These are phyloP conservation scores for Candida ipomoeae DNA, from an alignment of 805 yeast species.

Conservation along the genomic window DNA sequence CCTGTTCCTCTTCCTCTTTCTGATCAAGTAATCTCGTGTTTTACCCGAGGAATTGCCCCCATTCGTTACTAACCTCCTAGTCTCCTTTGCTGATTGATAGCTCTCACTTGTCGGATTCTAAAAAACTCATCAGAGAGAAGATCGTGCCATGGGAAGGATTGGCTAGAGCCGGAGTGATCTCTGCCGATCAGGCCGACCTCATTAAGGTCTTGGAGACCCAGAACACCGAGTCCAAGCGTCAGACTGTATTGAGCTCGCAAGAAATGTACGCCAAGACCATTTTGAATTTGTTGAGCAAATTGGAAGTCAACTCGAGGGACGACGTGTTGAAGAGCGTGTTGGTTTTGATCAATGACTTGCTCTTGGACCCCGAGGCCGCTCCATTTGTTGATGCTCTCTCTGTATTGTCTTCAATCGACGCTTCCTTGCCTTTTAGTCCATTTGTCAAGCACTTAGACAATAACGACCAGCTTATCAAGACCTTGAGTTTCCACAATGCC, in stretches of 20 bases:
- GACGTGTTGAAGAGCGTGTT: slow-evolving; percentile 65
- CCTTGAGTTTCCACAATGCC: slow-evolving; percentile 53
- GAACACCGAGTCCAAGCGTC: slow-evolving; percentile 38
- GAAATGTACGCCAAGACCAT: slow-evolving; percentile 53
- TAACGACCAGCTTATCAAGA: slow-evolving; percentile 53
- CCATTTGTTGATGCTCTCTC: slow-evolving; percentile 39
- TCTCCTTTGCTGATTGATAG: slow-evolving; percentile 53
- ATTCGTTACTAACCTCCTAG: slow-evolving; percentile 15
- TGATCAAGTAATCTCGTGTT: too few species aligned
- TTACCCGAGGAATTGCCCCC: neutral
- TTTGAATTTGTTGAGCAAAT: slow-evolving; percentile 49
- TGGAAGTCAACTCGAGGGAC: slow-evolving; percentile 43
- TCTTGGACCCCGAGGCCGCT: slow-evolving; percentile 33
- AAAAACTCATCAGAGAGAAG: slow-evolving; percentile 67
- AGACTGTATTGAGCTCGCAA: slow-evolving; percentile 40
- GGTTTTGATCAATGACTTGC: slow-evolving; percentile 57
- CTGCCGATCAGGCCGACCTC: slow-evolving; percentile 62
- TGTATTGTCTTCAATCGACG: slow-evolving; percentile 38
- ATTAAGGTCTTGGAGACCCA: slow-evolving; percentile 52
- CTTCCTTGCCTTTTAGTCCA: slow-evolving; percentile 50
- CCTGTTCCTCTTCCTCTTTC: neutral
- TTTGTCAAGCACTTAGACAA: slow-evolving; percentile 49
- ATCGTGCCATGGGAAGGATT: slow-evolving; percentile 92
- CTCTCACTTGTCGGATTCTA: slow-evolving; percentile 58
- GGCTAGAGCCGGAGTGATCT: slow-evolving; percentile 65